These are phyloP conservation scores for Candolleomyces eurysporus DNA, from an alignment of 768 basidiomycete species.

Conservation along the genomic window DNA sequence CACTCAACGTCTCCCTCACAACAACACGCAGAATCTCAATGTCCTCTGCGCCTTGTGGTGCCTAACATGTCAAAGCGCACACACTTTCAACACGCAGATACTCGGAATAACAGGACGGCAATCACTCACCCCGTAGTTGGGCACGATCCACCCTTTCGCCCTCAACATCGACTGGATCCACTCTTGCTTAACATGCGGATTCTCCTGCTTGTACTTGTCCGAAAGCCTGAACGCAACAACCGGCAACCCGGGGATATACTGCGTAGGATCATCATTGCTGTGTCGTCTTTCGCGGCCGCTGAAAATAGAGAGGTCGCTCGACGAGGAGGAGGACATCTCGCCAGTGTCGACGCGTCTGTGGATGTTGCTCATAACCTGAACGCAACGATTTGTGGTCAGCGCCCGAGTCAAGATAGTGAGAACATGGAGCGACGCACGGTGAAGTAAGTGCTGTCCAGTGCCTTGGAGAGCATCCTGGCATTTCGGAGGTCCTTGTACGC, in stretches of 20 bases:
- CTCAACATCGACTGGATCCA: slow-evolving; percentile 51
- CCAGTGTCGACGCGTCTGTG: slow-evolving; percentile 36
- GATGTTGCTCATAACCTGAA: slow-evolving; percentile 47
- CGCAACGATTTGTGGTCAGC: no score
- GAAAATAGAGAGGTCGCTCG: background rate
- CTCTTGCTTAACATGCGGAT: slow-evolving; percentile 51
- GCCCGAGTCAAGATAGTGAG: background rate
- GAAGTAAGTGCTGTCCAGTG: slow-evolving; percentile 54
- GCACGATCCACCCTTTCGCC: slow-evolving; percentile 60
- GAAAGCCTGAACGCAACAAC: slow-evolving; percentile 61
- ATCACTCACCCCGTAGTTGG: slow-evolving; percentile 48
- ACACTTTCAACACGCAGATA: background rate
- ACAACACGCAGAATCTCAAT: slow-evolving; percentile 62
- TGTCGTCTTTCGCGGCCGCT: background rate
- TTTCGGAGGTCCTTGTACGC: slow-evolving; percentile 51
- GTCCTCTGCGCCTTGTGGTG: slow-evolving; percentile 48
- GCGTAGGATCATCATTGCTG: slow-evolving; percentile 35
- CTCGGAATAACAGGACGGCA: background rate
- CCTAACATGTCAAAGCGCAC: slow-evolving; percentile 19
- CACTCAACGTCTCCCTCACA: slow-evolving; percentile 54
- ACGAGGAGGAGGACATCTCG: slow-evolving; percentile 2
- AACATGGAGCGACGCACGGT: slow-evolving; percentile 23
- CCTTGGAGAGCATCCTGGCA: slow-evolving; percentile 53
- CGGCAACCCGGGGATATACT: slow-evolving; percentile 54
- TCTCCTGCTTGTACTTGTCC: slow-evolving; percentile 48